Conservation (phyloP, 495 filamentous ascomycete species). For the Opeltia flavorubescens region DNA sequence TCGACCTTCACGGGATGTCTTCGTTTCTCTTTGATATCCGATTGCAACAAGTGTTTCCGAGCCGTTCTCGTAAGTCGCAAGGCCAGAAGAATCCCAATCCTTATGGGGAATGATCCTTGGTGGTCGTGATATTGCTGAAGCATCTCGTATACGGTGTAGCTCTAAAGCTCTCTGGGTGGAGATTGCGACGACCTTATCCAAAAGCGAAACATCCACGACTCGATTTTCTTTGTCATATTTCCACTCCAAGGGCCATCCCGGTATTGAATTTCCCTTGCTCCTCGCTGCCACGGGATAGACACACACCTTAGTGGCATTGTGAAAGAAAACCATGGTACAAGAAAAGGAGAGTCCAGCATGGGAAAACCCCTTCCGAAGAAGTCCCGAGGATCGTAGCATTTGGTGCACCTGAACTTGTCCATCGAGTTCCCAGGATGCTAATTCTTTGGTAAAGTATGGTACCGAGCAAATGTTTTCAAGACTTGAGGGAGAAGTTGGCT, state of each 20-base stretch:
- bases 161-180: background rate
- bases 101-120: background rate
- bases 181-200: background rate
- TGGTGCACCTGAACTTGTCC: background rate
- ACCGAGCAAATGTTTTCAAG: too few species aligned
- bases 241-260: background rate
- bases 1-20: background rate
- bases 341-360: background rate
- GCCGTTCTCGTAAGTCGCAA: constrained; percentile 1
- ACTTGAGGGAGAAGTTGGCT: too few species aligned
- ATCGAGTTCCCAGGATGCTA: background rate
- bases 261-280: too few species aligned
- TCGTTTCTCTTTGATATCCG: background rate
- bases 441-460: background rate
- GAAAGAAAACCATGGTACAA: background rate
- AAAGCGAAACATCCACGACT: background rate
- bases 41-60: background rate
- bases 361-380: background rate
- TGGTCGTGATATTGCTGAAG: background rate
- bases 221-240: background rate
- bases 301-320: background rate
- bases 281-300: background rate
- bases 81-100: constrained; percentile 4
- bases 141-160: background rate
- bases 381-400: background rate